Evolutionary conservation across 768 basidiomycete species (phyloP).

Genomic region (Gautieria morchelliformis): DNA sequence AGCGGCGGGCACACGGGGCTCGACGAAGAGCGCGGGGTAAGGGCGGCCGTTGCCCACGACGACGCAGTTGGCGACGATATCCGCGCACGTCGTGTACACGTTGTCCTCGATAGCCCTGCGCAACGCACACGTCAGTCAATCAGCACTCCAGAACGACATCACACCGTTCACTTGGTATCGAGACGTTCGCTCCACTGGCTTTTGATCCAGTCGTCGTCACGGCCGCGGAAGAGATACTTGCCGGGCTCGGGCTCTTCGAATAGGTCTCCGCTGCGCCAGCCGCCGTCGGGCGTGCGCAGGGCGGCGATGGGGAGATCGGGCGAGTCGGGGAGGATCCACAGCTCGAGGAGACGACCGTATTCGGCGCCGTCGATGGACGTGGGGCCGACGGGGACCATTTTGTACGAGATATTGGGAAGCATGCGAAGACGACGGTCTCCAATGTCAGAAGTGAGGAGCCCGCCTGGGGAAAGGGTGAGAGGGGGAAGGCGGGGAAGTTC

Average conservation of each 20-base stretch:
- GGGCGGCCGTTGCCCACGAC: constrained; percentile 26
- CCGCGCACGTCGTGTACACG: constrained; percentile 16
- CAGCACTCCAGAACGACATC: too few species aligned
- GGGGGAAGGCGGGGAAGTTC: neutral
- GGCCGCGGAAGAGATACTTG: too few species aligned
- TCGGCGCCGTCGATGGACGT: constrained; percentile 43
- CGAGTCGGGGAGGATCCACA: constrained; percentile 54
- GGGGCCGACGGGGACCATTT: constrained; percentile 3
- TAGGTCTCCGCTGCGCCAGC: too few species aligned
- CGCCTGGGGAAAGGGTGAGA: neutral
- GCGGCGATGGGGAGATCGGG: constrained; percentile 2
- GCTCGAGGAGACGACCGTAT: constrained; percentile 48
- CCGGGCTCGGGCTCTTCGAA: too few species aligned
- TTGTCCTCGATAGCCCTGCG: constrained; percentile 26
- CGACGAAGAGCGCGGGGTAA: constrained; percentile 21
- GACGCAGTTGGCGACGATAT: constrained; percentile 22
- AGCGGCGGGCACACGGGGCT: constrained; percentile 12
- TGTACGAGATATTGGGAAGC: neutral
- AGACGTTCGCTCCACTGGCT: constrained; percentile 14
- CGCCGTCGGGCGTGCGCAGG: neutral
- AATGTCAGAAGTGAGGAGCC: constrained; percentile 2
- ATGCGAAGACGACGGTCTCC: neutral
- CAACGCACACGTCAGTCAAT: neutral
- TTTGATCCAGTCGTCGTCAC: too few species aligned
- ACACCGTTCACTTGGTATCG: constrained; percentile 18